These are phyloP conservation scores for Diospyros kaki DNA, from an alignment of 148 eudicot genomes.

Conservation along the genomic window DNA sequence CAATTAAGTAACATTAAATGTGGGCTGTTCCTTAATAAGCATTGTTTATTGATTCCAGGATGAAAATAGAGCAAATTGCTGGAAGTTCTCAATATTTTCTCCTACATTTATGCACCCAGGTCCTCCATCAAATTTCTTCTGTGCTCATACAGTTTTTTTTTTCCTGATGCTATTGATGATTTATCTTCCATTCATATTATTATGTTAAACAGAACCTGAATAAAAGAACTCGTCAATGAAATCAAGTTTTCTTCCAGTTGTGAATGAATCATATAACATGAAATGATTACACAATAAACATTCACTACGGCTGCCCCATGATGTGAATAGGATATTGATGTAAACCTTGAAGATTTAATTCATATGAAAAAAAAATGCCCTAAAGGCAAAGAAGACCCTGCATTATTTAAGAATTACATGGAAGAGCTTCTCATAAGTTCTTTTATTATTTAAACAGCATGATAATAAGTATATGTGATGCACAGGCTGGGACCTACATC, in stretches of 20 bases:
- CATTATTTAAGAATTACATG: background rate
- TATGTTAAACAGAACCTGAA: background rate
- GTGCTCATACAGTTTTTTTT: background rate
- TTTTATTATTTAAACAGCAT: background rate
- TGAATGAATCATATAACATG: background rate
- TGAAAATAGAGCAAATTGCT: constrained; percentile 77
- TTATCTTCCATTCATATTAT: background rate
- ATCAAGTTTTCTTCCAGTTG: background rate
- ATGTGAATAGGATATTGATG: background rate
- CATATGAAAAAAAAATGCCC: background rate
- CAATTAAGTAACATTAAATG: background rate
- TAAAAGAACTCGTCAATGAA: background rate
- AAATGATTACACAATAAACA: background rate
- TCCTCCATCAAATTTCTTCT: constrained; percentile 12
- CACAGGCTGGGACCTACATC: constrained; percentile 96
- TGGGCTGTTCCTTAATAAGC: constrained; percentile 3
- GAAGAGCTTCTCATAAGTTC: background rate
- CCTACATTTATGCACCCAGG: constrained; percentile 96
- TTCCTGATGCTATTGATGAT: background rate
- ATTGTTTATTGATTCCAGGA: constrained; percentile 45
- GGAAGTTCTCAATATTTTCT: constrained; percentile 79
- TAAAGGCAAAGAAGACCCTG: background rate
- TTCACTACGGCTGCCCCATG: background rate
- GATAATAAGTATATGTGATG: background rate
- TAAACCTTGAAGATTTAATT: background rate